Evolutionary conservation across 2,329 filamentous ascomycete genomes (phyloP).

Genomic region (Fusarium heterosporum): DNA sequence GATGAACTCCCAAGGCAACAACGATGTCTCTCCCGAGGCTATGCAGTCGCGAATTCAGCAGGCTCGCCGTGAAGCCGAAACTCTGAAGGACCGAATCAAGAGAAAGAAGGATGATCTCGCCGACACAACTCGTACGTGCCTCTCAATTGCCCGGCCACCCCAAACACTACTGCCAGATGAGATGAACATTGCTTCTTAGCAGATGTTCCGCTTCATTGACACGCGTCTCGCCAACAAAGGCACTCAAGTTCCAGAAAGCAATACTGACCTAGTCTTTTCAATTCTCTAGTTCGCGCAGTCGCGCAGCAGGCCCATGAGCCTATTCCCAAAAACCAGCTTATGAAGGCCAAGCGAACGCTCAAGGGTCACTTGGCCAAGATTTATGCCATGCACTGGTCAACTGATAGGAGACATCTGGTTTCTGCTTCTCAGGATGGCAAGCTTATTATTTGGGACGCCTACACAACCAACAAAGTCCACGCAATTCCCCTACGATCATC

Average conservation of each 20-base stretch:
- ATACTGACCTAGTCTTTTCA: constrained; percentile 43
- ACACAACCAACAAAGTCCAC: constrained; percentile 99
- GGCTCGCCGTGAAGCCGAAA: constrained; percentile 96
- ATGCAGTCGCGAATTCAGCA: constrained; percentile 95
- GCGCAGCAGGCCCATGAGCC: constrained; percentile 92
- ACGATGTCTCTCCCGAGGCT: constrained; percentile 75
- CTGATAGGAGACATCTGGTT: constrained; percentile 94
- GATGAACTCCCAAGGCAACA: constrained; percentile 69
- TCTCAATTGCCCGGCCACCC: constrained; percentile 13
- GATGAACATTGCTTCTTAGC: background rate
- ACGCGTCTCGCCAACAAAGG: background rate
- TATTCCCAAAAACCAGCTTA: constrained; percentile 88
- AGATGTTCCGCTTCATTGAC: background rate
- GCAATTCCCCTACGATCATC: constrained; percentile 97
- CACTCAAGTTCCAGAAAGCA: background rate
- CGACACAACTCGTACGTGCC: constrained; percentile 90
- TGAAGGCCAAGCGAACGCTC: constrained; percentile 96
- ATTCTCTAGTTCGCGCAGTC: constrained; percentile 82
- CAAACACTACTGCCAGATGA: constrained; percentile 3
- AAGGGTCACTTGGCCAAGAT: constrained; percentile 99
- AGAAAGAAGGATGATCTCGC: constrained; percentile 99
- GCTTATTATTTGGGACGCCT: constrained; percentile 99
- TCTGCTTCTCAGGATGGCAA: constrained; percentile 99
- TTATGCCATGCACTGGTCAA: constrained; percentile 99
- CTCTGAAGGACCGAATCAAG: constrained; percentile 98